Conservation (phyloP, 2,329 filamentous ascomycete genomes). For the Fusarium pilosicola region DNA sequence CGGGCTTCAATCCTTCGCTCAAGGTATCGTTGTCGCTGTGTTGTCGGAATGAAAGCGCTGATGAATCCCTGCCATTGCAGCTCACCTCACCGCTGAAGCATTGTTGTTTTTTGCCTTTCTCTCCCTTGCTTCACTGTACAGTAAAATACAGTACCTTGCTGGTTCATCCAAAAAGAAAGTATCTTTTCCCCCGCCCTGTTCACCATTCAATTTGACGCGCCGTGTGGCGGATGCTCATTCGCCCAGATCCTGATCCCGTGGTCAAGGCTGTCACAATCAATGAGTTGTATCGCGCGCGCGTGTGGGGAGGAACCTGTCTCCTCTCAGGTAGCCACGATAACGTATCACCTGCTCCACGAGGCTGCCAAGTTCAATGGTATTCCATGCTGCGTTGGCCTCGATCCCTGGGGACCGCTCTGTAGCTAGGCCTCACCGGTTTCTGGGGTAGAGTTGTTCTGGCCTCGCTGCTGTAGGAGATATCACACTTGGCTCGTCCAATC, state of each 20-base stretch:
- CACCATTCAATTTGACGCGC: conserved; percentile 21
- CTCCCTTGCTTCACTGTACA: background rate
- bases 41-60: background rate
- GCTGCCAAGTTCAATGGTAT: conserved; percentile 17
- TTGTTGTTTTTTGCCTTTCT: conserved; percentile 13
- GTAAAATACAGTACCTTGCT: background rate
- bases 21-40: background rate
- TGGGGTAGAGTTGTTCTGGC: conserved; percentile 7
- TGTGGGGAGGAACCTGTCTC: conserved; percentile 12
- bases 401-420: background rate
- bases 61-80: conserved; percentile 15
- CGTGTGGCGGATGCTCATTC: conserved; percentile 44
- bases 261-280: conserved; percentile 21
- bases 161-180: background rate
- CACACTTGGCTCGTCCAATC: conserved; percentile 27
- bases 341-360: background rate
- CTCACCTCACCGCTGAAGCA: conserved; percentile 31
- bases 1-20: background rate
- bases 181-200: background rate
- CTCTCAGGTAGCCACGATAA: conserved; percentile 33
- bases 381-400: background rate
- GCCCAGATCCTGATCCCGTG: conserved; percentile 12
- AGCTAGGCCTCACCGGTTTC: conserved; percentile 30
- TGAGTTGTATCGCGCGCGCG: background rate
- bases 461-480: conserved; percentile 15